Percentiles rank a stretch among this genome's conserved stretches.
Conservation (phyloP, 208 protist genomes). For the Endotrypanum monterogeii region DNA sequence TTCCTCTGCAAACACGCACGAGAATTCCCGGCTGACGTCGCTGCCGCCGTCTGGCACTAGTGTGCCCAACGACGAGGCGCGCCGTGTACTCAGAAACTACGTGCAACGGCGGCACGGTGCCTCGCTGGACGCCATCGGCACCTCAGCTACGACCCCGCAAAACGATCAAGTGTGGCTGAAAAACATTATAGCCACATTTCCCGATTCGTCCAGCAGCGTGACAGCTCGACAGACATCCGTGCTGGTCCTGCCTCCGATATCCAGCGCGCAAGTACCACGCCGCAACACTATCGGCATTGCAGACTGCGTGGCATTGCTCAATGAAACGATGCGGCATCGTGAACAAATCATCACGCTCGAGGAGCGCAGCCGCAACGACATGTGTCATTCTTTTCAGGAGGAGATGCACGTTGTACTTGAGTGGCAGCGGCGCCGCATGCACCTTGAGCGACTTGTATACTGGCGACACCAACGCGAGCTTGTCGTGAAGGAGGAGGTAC, state of each 20-base stretch:
- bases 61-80: conserved; percentile 36
- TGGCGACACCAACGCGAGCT: conserved; percentile 60
- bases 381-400: conserved; percentile 39
- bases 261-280: conserved; percentile 25
- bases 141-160: neutral
- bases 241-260: conserved; percentile 30
- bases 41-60: neutral
- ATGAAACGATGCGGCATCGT: conserved; percentile 45
- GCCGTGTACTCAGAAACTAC: conserved; percentile 54
- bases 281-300: conserved; percentile 68
- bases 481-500: conserved; percentile 34
- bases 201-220: neutral
- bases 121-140: conserved; percentile 15
- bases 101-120: conserved; percentile 27
- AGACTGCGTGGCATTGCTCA: conserved; percentile 58
- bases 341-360: conserved; percentile 41
- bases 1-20: neutral
- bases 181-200: conserved; percentile 2
- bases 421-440: conserved; percentile 72
- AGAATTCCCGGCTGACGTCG: neutral
- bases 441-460: conserved; percentile 78
- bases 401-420: conserved; percentile 47
- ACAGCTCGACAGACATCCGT: conserved; percentile 19
- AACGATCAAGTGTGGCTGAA: conserved; percentile 2
- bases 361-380: conserved; percentile 31